Base-by-base conservation (phyloP, 495 filamentous ascomycete species). In the Lophium mytilinum region DNA sequence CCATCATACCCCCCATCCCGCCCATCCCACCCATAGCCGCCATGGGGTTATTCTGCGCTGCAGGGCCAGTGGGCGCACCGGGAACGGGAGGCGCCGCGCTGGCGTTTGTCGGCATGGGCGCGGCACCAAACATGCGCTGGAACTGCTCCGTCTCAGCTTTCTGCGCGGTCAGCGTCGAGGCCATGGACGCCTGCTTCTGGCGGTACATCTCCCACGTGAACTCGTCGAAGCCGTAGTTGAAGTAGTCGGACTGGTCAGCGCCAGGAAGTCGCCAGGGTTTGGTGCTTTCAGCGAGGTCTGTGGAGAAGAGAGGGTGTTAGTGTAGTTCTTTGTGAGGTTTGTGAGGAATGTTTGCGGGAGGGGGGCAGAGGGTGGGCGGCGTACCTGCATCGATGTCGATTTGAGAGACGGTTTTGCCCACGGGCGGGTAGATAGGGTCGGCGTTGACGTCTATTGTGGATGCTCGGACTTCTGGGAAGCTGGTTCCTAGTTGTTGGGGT, bases 141-240 rank as follows among this genome's bases (percentile, higher is more conserved):
- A 96, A 88, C 45, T 93, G 84, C 62, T 91, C 86, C 73, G 90
- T 81, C 71, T 95, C 86, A 68, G 87, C 87, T 72, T 90, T 92
- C 58, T 89, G 86, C 55, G 83, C 83, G 42, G 76, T 73, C 8
- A 89, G 82, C 57, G 89, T 87, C 53, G 81, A 82, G 15, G 86
- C 79, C 55, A 95, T 73, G 4, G 78, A 76, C 53, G 89, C 83
- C 67, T 97, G 94, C 65, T 94, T 94, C 57, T 90, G 72, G 33
- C 91, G 91, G 72, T 97, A 98, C 56, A 88, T 82, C 30, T 91
- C 87, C 93, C 93, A 98, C 14, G 94, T 96, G 69, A 97, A 98
- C 71, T 98, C 93, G 73, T 98, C 93, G 60, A 98, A 98, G 37
- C 94, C 94, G 75, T 97, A 98, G 74, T 98, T 98, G 80, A 98